Evolutionary conservation across 805 yeast genomes (phyloP).

Genomic region (Cyberlindnera galapagoensis): DNA sequence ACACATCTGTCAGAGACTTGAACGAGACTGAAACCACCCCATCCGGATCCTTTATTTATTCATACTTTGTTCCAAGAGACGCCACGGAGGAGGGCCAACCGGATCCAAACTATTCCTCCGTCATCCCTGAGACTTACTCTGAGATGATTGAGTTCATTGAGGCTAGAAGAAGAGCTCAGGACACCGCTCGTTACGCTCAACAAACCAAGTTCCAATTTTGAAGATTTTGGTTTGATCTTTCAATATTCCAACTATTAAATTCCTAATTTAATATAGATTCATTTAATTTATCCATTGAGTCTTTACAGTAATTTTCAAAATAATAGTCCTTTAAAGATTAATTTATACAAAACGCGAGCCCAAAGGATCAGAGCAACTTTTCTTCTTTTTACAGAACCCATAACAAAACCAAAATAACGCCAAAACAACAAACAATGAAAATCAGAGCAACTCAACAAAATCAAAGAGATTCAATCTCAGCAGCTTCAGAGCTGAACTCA

Average conservation of each 20-base stretch:
- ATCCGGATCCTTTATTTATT: constrained; percentile 83
- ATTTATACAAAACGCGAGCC: too few species aligned
- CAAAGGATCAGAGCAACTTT: too few species aligned
- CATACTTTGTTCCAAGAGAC: constrained; percentile 76
- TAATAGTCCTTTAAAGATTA: too few species aligned
- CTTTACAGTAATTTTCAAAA: too few species aligned
- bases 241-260: too few species aligned
- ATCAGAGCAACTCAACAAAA: neutral
- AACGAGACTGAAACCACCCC: constrained; percentile 55
- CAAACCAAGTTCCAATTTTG: constrained; percentile 31
- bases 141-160: constrained; percentile 91
- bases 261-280: too few species aligned
- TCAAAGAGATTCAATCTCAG: constrained; percentile 25
- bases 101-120: constrained; percentile 60
- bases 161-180: constrained; percentile 85
- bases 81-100: constrained; percentile 25
- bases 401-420: neutral
- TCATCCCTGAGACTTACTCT: constrained; percentile 79
- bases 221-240: too few species aligned
- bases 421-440: constrained; percentile 1
- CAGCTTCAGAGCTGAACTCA: constrained; percentile 23
- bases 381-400: too few species aligned
- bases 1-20: constrained; percentile 67
- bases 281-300: too few species aligned
- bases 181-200: constrained; percentile 62